Percentiles rank a stretch among this genome's conserved stretches.
phyloP scores from a whole-genome alignment of 306 rosid genomes.

The Quercus aquifolioides region DNA sequence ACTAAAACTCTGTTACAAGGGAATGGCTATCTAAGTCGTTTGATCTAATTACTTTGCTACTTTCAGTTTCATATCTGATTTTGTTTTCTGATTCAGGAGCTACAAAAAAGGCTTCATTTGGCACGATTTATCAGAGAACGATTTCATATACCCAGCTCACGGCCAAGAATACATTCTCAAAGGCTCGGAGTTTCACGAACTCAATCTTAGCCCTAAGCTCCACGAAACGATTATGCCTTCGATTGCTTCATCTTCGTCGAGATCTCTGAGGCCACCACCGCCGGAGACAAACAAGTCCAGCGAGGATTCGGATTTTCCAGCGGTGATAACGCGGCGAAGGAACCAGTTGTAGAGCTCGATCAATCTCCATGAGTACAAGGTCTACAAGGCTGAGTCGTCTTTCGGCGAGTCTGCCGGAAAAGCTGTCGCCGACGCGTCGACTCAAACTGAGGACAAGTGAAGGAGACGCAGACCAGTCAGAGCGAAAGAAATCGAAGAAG shows the following conservation, averaged over 20 bases:
- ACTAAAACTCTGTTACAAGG: too few species aligned
- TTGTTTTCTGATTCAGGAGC: conserved; percentile 39
- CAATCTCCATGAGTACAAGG: conserved; percentile 78
- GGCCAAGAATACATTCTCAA: conserved; percentile 92
- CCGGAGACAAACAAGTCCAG: conserved; percentile 38
- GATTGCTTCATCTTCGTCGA: conserved; percentile 24
- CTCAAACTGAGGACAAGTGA: conserved; percentile 84
- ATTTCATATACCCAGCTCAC: conserved; percentile 81
- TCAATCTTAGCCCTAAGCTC: conserved; percentile 5
- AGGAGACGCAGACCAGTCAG: conserved; percentile 47
- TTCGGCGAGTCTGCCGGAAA: conserved; percentile 58
- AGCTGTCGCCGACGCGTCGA: conserved; percentile 75
- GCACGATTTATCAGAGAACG: conserved; percentile 88
- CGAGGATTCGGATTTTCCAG: conserved; percentile 52
- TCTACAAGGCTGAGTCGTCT: conserved; percentile 68
- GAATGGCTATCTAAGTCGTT: not conserved
- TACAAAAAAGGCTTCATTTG: conserved; percentile 87
- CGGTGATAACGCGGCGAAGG: conserved; percentile 43
- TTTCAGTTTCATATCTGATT: not conserved
- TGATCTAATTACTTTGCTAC: not conserved
- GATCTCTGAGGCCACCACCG: conserved; percentile 34
- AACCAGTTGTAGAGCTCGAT: conserved; percentile 91
- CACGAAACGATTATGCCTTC: conserved; percentile 16
- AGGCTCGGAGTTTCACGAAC: conserved; percentile 79
- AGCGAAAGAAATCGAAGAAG: conserved; percentile 30